These are phyloP conservation scores for Gyromitra esculenta DNA, from an alignment of 2,329 filamentous ascomycete species.

Conservation along the genomic window DNA sequence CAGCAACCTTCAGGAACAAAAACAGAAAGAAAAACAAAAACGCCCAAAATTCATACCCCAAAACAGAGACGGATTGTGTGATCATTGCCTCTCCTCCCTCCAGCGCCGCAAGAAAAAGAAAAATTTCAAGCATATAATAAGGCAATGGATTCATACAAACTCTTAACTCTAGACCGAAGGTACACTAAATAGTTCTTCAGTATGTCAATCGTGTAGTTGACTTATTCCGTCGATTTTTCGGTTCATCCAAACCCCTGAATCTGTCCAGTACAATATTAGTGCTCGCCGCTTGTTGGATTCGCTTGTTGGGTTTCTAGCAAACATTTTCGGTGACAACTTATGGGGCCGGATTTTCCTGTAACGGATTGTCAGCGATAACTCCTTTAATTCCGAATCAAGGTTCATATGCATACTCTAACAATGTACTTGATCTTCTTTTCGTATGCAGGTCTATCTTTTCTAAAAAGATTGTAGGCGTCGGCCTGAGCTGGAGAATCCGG, in stretches of 20 bases:
- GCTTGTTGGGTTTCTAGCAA: not conserved
- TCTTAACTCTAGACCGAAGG: not conserved
- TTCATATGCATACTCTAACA: slow-evolving; percentile 67
- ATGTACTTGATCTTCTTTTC: slow-evolving; percentile 86
- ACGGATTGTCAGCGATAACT: slow-evolving; percentile 2
- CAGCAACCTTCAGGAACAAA: slow-evolving; percentile 8
- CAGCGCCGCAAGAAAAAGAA: slow-evolving; percentile 6
- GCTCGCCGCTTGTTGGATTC: not conserved
- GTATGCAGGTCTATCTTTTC: slow-evolving; percentile 86
- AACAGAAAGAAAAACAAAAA: slow-evolving; percentile 15
- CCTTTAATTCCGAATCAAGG: not conserved
- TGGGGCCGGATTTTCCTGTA: slow-evolving; percentile 53
- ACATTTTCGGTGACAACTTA: slow-evolving; percentile 3
- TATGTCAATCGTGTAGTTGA: not conserved
- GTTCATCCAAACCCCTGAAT: not conserved
- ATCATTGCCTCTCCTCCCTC: not conserved
- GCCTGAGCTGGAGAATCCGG: slow-evolving; percentile 96
- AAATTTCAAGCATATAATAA: not conserved
- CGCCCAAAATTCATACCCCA: slow-evolving; percentile 29
- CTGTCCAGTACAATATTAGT: not conserved
- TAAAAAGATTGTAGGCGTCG: slow-evolving; percentile 96
- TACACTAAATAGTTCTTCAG: not conserved
- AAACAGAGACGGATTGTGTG: slow-evolving; percentile 11
- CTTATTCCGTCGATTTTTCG: not conserved
- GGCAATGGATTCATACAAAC: not conserved